A percentile compares a stretch with the other conserved stretches of the same genome.
These are phyloP conservation scores for Citrus cavaleriei DNA, from an alignment of 345 rosid species.

Conservation along the genomic window DNA sequence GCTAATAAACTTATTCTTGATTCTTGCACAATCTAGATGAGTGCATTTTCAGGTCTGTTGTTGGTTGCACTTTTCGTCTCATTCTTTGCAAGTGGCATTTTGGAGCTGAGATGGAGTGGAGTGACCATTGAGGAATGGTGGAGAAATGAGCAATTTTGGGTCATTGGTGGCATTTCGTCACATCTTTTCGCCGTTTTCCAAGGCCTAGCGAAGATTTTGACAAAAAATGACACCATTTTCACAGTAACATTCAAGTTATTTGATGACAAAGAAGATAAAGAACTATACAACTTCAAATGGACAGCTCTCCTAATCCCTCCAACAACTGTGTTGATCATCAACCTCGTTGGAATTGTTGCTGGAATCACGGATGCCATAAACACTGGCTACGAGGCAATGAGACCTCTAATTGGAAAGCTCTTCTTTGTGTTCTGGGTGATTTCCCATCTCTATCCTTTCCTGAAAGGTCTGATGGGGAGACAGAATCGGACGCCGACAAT, in stretches of 20 bases:
- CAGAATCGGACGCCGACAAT: constrained; percentile 96
- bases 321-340: constrained; percentile 82
- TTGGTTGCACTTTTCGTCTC: constrained; percentile 84
- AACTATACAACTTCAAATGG: constrained; percentile 86
- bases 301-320: constrained; percentile 92
- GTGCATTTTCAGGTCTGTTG: constrained; percentile 86
- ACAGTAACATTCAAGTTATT: constrained; percentile 81
- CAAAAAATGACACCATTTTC: constrained; percentile 90
- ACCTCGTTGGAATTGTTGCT: constrained; percentile 88
- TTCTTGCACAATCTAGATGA: constrained; percentile 48
- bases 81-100: constrained; percentile 79
- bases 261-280: constrained; percentile 84
- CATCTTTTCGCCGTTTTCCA: constrained; percentile 89
- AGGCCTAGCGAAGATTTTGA: constrained; percentile 82
- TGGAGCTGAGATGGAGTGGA: constrained; percentile 95
- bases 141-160: constrained; percentile 99
- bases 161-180: constrained; percentile 91
- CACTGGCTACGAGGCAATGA: constrained; percentile 88
- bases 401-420: constrained; percentile 91
- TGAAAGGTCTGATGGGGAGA: constrained; percentile 94
- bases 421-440: constrained; percentile 95
- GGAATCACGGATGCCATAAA: constrained; percentile 92
- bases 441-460: constrained; percentile 95
- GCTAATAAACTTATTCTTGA: background rate
- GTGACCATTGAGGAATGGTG: constrained; percentile 99